phyloP scores from a whole-genome alignment of 495 filamentous ascomycete genomes.

The Penicillium roqueforti region DNA sequence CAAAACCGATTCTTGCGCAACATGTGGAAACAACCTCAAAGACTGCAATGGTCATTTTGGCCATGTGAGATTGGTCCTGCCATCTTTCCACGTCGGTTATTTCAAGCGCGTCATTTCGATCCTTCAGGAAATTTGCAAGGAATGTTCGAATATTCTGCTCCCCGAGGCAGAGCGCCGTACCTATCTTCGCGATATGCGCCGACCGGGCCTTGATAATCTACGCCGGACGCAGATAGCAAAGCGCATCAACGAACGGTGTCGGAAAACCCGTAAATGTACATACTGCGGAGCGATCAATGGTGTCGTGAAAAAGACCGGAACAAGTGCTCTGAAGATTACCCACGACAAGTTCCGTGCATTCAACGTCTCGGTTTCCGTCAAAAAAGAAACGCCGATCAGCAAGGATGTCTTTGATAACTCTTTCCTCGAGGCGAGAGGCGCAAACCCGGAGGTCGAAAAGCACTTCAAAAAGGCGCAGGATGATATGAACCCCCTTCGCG shows the following conservation, averaged over 20 bases:
- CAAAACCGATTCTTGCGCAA: conserved; percentile 68
- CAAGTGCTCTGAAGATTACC: conserved; percentile 77
- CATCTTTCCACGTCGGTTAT: conserved; percentile 93
- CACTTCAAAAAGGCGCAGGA: conserved; percentile 87
- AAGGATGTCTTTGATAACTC: conserved; percentile 82
- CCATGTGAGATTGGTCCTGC: conserved; percentile 81
- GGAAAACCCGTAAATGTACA: conserved; percentile 74
- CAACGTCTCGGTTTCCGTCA: conserved; percentile 78
- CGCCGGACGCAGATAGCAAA: conserved; percentile 74
- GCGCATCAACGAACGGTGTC: conserved; percentile 79
- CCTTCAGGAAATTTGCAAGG: conserved; percentile 90
- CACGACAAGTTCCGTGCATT: conserved; percentile 87
- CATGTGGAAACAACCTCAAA: conserved; percentile 71
- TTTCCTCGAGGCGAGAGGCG: conserved; percentile 68
- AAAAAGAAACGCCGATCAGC: conserved; percentile 72
- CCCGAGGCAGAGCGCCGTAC: conserved; percentile 66
- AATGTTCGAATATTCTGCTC: conserved; percentile 64
- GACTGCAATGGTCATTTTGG: conserved; percentile 94
- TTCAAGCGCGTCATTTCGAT: conserved; percentile 85
- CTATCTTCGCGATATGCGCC: conserved; percentile 72
- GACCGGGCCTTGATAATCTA: conserved; percentile 81
- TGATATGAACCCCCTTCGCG: conserved; percentile 84
- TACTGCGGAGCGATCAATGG: conserved; percentile 79
- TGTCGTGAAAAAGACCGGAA: conserved; percentile 77
- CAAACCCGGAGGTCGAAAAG: conserved; percentile 79